phyloP scores from a whole-genome alignment of 805 yeast genomes.

The Saccharomycopsis guyanensis region DNA sequence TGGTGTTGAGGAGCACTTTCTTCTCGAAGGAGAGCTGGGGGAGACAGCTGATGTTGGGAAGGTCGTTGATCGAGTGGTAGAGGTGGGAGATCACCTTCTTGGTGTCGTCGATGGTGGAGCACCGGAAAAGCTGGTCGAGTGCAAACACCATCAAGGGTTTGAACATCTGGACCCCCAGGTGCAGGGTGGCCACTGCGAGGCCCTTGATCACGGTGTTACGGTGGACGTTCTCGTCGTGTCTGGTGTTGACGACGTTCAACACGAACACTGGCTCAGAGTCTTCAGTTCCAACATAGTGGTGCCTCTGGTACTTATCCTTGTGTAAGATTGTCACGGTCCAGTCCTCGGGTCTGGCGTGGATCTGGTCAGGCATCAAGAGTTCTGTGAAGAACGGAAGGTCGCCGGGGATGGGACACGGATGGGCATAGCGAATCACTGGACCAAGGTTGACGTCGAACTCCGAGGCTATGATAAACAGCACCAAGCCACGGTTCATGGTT shows the following conservation, averaged over 20 bases:
- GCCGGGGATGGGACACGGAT: constrained; percentile 40
- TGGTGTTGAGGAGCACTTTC: constrained; percentile 14
- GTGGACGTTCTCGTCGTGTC: constrained; percentile 32
- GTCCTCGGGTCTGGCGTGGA: constrained; percentile 47
- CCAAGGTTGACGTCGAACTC: constrained; percentile 79
- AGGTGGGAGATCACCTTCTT: constrained; percentile 7
- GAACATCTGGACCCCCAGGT: constrained; percentile 42
- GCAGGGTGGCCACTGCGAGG: constrained; percentile 40
- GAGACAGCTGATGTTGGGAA: neutral
- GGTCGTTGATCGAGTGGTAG: constrained; percentile 7
- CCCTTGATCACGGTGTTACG: constrained; percentile 49
- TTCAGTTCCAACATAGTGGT: constrained; percentile 4
- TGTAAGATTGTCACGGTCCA: constrained; percentile 44
- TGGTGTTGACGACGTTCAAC: constrained; percentile 43
- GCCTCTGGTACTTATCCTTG: constrained; percentile 5
- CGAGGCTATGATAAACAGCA: constrained; percentile 62
- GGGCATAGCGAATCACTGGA: constrained; percentile 53
- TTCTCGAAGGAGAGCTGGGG: constrained; percentile 11
- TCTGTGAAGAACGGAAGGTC: constrained; percentile 41
- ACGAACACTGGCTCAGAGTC: constrained; percentile 36
- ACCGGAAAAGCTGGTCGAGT: constrained; percentile 38
- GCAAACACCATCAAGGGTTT: constrained; percentile 45
- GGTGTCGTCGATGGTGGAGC: neutral
- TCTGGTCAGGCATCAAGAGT: constrained; percentile 53
- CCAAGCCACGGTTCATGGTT: constrained; percentile 33